Evolutionary conservation across 495 filamentous ascomycete species (phyloP).

Genomic region (Penicillium pulvis): DNA sequence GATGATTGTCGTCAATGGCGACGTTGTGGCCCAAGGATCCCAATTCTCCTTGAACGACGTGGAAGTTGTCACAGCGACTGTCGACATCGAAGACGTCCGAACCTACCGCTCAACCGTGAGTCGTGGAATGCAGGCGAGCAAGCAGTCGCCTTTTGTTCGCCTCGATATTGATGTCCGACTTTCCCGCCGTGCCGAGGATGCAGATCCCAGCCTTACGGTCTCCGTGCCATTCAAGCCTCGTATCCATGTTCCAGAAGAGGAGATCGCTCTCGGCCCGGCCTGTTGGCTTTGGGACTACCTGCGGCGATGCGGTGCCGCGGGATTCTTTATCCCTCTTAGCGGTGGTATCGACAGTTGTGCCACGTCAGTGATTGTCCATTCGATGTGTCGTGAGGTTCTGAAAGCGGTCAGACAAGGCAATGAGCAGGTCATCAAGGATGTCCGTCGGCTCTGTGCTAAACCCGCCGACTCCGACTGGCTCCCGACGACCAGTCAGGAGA

Average conservation of each 20-base stretch:
- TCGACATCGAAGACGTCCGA: constrained; percentile 72
- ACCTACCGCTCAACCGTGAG: constrained; percentile 38
- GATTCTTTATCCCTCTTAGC: constrained; percentile 60
- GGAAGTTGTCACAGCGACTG: constrained; percentile 80
- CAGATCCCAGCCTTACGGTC: constrained; percentile 43
- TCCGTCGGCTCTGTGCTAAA: constrained; percentile 61
- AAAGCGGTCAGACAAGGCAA: constrained; percentile 64
- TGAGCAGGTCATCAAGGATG: constrained; percentile 70
- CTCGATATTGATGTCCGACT: constrained; percentile 42
- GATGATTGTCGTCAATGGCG: constrained; percentile 76
- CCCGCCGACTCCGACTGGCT: constrained; percentile 52
- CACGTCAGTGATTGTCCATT: constrained; percentile 69
- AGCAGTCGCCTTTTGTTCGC: constrained; percentile 35
- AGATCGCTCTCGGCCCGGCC: constrained; percentile 70
- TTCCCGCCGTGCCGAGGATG: constrained; percentile 35
- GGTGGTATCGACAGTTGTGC: constrained; percentile 73
- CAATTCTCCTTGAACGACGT: constrained; percentile 81
- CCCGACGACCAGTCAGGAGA: constrained; percentile 58
- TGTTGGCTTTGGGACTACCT: constrained; percentile 90
- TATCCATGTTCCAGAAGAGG: constrained; percentile 70
- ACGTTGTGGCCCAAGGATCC: constrained; percentile 67
- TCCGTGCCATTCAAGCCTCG: constrained; percentile 46
- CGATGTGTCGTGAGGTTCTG: constrained; percentile 76
- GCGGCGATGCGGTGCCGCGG: constrained; percentile 60
- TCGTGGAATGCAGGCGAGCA: constrained; percentile 45